Evolutionary conservation across 257 asterid species (phyloP).

Genomic region (Rauvolfia tetraphylla): DNA sequence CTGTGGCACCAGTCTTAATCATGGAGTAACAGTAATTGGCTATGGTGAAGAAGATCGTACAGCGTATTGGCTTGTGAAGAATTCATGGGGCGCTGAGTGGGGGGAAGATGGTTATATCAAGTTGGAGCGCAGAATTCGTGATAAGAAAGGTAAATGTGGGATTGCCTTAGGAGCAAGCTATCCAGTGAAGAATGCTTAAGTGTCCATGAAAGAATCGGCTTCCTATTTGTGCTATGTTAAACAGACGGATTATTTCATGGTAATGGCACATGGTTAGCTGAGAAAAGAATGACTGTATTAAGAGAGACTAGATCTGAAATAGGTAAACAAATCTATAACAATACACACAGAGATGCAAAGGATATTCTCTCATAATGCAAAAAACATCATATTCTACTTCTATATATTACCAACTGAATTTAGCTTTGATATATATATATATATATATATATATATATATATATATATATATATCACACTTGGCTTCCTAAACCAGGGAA

Average conservation of each 20-base stretch:
- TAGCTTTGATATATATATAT: no score
- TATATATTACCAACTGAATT: not conserved
- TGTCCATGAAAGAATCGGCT: not conserved
- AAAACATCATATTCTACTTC: not conserved
- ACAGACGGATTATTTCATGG: not conserved
- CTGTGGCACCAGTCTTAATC: slow-evolving; percentile 16
- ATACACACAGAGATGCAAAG: not conserved
- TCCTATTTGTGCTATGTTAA: not conserved
- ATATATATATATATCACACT: not conserved
- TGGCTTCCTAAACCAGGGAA: not conserved
- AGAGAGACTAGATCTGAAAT: not conserved
- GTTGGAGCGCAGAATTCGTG: slow-evolving; percentile 45
- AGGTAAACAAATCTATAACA: not conserved
- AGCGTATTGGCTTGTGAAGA: slow-evolving; percentile 32
- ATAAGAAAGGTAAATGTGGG: slow-evolving; percentile 58
- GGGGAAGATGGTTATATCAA: slow-evolving; percentile 40
- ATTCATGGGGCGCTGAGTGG: slow-evolving; percentile 35
- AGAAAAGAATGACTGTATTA: not conserved
- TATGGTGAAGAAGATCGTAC: slow-evolving; percentile 27
- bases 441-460: no score
- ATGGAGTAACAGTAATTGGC: slow-evolving; percentile 27
- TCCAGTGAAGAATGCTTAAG: slow-evolving; percentile 50
- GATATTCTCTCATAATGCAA: no score
- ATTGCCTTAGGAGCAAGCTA: slow-evolving; percentile 72
- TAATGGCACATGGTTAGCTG: not conserved